These are phyloP conservation scores for Acanthamoeba rhysodes DNA, from an alignment of 208 protist genomes.

Conservation along the genomic window DNA sequence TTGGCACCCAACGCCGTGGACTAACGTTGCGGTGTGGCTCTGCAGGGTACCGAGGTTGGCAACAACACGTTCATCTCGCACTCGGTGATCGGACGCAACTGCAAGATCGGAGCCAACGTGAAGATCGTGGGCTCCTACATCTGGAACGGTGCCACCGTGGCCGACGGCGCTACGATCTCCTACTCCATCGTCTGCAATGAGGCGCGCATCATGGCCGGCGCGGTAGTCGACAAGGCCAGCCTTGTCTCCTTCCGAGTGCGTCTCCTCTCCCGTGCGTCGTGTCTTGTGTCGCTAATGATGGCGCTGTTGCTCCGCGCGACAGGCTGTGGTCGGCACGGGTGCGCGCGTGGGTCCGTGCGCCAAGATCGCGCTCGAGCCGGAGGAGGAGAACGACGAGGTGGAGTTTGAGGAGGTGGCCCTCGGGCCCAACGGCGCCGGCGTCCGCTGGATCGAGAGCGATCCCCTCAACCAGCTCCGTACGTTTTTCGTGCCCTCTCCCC, in stretches of 20 bases:
- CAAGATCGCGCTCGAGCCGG: slow-evolving; percentile 26
- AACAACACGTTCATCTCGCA: slow-evolving; percentile 72
- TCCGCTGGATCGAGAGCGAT: slow-evolving; percentile 1
- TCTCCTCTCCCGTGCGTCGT: neutral
- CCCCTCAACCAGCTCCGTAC: slow-evolving; percentile 29
- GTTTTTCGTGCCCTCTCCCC: neutral
- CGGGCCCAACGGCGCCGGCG: neutral
- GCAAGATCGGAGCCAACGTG: slow-evolving; percentile 84
- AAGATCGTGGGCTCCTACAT: slow-evolving; percentile 82
- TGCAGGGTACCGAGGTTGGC: slow-evolving; percentile 32
- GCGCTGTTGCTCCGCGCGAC: neutral
- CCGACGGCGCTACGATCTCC: slow-evolving; percentile 72
- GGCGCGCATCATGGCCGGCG: neutral
- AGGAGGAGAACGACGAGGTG: slow-evolving; percentile 35
- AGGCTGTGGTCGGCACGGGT: slow-evolving; percentile 14
- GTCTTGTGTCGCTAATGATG: neutral
- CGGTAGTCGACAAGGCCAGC: slow-evolving; percentile 27
- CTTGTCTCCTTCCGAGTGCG: slow-evolving; percentile 42
- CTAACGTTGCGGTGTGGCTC: no score
- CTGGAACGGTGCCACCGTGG: slow-evolving; percentile 82
- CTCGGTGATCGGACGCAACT: slow-evolving; percentile 86
- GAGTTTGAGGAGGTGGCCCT: neutral
- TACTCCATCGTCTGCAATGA: slow-evolving; percentile 76
- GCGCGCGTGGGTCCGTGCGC: neutral
- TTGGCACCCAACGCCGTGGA: slow-evolving; percentile 68